phyloP scores from a whole-genome alignment of 1,284 basidiomycete genomes.

The Cystobasidium sp. region DNA sequence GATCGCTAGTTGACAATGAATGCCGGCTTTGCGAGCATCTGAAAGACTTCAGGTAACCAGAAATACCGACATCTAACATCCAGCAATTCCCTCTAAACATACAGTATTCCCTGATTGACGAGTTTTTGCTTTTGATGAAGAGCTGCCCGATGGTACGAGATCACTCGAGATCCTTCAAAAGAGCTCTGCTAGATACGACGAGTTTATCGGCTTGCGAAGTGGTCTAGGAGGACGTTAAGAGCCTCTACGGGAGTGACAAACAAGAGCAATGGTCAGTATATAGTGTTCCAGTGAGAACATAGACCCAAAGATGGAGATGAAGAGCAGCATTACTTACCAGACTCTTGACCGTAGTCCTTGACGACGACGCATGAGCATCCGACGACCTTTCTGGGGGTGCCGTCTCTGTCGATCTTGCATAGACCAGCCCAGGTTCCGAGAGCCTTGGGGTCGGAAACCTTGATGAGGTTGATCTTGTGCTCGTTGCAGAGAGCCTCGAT shows the following conservation, averaged over 20 bases:
- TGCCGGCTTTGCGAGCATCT: no score
- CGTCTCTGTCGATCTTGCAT: slow-evolving; percentile 98
- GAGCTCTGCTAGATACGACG: neutral
- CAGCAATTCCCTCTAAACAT: no score
- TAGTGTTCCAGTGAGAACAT: no score
- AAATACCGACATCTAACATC: no score
- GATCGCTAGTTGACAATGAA: no score
- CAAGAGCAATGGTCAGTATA: neutral
- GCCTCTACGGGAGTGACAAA: slow-evolving; percentile 62
- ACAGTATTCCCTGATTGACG: no score
- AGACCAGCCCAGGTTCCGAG: slow-evolving; percentile 98
- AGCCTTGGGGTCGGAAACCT: slow-evolving; percentile 94
- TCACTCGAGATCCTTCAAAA: no score
- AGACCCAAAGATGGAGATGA: neutral
- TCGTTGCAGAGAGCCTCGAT: slow-evolving; percentile 98
- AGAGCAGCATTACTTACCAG: slow-evolving; percentile 57
- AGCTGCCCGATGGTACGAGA: no score
- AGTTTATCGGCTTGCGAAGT: slow-evolving; percentile 85
- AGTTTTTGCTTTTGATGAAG: no score
- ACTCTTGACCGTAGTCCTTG: slow-evolving; percentile 96
- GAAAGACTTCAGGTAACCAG: no score
- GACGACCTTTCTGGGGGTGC: slow-evolving; percentile 96
- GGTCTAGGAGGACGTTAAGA: slow-evolving; percentile 93
- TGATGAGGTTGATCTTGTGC: slow-evolving; percentile 99
- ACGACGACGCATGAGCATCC: slow-evolving; percentile 97